Base-by-base conservation (phyloP, 768 basidiomycete species). In the Russula brevipes region DNA sequence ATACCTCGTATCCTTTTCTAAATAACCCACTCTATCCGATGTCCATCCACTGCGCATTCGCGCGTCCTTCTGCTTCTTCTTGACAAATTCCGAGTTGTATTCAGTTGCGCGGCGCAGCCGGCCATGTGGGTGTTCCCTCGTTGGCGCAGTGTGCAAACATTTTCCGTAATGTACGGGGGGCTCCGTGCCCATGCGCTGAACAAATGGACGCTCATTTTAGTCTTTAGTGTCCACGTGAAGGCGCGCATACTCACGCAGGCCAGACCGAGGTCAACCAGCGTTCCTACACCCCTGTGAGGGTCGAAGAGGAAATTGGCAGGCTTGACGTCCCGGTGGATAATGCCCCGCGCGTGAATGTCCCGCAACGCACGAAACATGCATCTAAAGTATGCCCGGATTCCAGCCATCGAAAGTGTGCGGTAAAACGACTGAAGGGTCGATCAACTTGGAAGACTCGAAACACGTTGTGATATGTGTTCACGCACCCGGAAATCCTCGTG, bases 231-330 rank as follows among this genome's bases (percentile, higher is more conserved):
- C 39, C 51, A 38, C 4, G 42, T 16, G 16, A 46, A 41, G 42
- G 19, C 41, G n/a, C n/a, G 41, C 88, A 53, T 47, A 42, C 89
- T 69, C 74, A 95, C 94, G 70, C 92, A 93, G 9, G 97, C 97
- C 4, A 99, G 81, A 19, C 97, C 97, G 72, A 98, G 97, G 74
- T 98, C 97, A 68, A 92, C 93, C 8, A 99, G 76, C 0, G 89
- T 89, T 30, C 97, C 97, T 12, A 85, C 78, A 10, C 89, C 88
- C 7, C 87, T 88, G 42, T 80, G 82, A 42, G 91, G 87, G 73
- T 98, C 92, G 73, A 88, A 98, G 41, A 98, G 80, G 73, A 98
- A 98, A 73, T 98, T 98, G 63, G 95, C 96, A 24, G 96, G 95
- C 72, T 98, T 98, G 69, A 98, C 91, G 74, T 98, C 96, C 50